phyloP scores from a whole-genome alignment of 352 stramenopile species.

The Globisporangium mamillatum region DNA sequence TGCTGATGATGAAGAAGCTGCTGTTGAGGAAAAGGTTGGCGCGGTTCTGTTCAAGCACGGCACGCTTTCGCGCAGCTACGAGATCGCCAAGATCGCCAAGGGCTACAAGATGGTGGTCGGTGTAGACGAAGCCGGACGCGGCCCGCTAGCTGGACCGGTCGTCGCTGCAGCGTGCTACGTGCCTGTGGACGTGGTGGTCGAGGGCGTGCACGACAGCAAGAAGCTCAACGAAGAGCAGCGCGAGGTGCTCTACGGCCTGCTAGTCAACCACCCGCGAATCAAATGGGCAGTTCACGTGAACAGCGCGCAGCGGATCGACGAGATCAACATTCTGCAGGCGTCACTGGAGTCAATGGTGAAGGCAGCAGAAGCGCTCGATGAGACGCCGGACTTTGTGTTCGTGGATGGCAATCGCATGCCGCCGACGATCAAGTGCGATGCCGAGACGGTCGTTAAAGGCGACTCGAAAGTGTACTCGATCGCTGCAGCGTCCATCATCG shows the following conservation, averaged over 20 bases:
- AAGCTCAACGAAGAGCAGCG: conserved; percentile 93
- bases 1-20: neutral
- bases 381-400: conserved; percentile 84
- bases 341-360: conserved; percentile 95
- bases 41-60: conserved; percentile 37
- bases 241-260: conserved; percentile 87
- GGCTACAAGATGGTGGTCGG: conserved; percentile 86
- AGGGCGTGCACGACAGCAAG: conserved; percentile 94
- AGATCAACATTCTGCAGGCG: conserved; percentile 99
- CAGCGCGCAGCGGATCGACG: conserved; percentile 90
- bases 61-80: conserved; percentile 57
- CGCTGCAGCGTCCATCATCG: conserved; percentile 96
- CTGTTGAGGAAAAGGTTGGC: neutral
- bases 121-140: conserved; percentile 96
- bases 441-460: conserved; percentile 93
- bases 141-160: conserved; percentile 92
- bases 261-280: conserved; percentile 77
- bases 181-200: conserved; percentile 73
- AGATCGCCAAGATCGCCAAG: conserved; percentile 43
- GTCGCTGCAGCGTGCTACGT: conserved; percentile 76
- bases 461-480: conserved; percentile 96
- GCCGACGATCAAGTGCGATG: conserved; percentile 77
- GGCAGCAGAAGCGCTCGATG: conserved; percentile 64
- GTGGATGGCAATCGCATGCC: conserved; percentile 97
- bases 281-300: conserved; percentile 87